Percentiles rank a stretch among this genome's conserved stretches.
Evolutionary conservation across 148 eudicot genomes (phyloP).

Genomic region (Vaccinium myrtillus): DNA sequence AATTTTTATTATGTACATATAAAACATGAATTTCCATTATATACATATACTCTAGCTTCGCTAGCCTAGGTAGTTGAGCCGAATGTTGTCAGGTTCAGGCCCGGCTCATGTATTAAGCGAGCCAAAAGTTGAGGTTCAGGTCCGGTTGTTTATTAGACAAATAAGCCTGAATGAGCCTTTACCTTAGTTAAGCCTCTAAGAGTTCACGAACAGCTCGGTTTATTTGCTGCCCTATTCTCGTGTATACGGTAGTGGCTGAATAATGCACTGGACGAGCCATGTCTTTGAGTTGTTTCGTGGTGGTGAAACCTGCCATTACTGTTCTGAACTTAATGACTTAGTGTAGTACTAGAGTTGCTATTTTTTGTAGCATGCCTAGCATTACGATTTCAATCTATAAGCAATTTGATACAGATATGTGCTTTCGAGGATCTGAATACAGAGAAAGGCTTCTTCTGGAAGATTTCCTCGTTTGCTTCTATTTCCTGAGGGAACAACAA

Average conservation of each 20-base stretch:
- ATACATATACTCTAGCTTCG: not conserved
- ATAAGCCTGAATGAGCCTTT: not conserved
- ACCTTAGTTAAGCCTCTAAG: not conserved
- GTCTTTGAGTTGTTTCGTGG: not conserved
- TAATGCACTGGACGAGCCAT: not conserved
- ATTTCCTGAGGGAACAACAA: conserved; percentile 99
- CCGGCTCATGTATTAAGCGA: not conserved
- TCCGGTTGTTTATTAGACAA: not conserved
- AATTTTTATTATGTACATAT: not conserved
- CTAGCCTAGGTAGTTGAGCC: not conserved
- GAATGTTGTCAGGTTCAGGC: not conserved
- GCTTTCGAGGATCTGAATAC: conserved; percentile 91
- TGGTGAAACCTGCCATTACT: not conserved
- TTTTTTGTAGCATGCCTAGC: conserved; percentile 16
- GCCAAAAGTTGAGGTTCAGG: not conserved
- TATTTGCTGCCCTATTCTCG: not conserved
- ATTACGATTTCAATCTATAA: conserved; percentile 55
- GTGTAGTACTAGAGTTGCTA: not conserved
- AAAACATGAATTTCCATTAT: not conserved
- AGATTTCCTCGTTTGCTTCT: conserved; percentile 84
- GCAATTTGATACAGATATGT: conserved; percentile 96
- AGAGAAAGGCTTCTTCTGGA: conserved; percentile 92
- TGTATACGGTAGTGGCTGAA: not conserved
- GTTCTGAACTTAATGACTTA: not conserved
- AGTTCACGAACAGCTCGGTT: not conserved